Base-by-base conservation (phyloP, 2,329 filamentous ascomycete genomes). In the Sporothrix protearum region DNA sequence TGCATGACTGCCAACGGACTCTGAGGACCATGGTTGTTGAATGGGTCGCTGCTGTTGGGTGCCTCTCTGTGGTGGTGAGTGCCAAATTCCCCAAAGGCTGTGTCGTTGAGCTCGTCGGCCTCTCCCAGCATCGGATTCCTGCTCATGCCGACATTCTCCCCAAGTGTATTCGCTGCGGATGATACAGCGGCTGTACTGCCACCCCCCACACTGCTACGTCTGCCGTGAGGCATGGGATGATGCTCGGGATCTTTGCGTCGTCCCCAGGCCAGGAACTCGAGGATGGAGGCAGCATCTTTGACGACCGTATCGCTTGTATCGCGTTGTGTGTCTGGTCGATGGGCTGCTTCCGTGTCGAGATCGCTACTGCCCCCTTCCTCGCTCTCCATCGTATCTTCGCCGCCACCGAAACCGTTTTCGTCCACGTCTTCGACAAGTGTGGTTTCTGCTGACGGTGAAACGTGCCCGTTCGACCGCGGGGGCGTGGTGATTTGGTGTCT, bases 241-340 rank as follows among this genome's bases (percentile, higher is more conserved):
- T 73, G 74, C n/a, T 75, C 74, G 10, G 75, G 72, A 33, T 84
- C 80, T 73, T 85, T 85, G 47, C 80, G 78, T 19, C 83, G 79
- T 9, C 83, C 83, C 83, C 83, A 85, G 0, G 83, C 82, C 1
- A 84, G 77, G 61, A 84, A 85, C 70, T 85, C 83, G 0, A 85
- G 78, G 2, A 84, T 81, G 2, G 83, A 83, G 1, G 82, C 83
- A 1, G 82, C 82, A 75, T 83, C 82, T 73, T 78, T 79, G 70
- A 76, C 77, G 68, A 77, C 77, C 1, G 79, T 75, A 70, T 79
- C 78, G 47, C 59, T 47, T 2, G 69, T 66, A 16, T 70, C 69
- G 0, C 57, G 57, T 6, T n/a, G 64, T 19, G 12, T 12, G 9
- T 19, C 55, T n/a, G 28, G 16, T 2, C 25, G 63, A 16, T 12